Evolutionary conservation across 1,284 basidiomycete species (phyloP).

Genomic region (Cutaneotrichosporon dermatis): DNA sequence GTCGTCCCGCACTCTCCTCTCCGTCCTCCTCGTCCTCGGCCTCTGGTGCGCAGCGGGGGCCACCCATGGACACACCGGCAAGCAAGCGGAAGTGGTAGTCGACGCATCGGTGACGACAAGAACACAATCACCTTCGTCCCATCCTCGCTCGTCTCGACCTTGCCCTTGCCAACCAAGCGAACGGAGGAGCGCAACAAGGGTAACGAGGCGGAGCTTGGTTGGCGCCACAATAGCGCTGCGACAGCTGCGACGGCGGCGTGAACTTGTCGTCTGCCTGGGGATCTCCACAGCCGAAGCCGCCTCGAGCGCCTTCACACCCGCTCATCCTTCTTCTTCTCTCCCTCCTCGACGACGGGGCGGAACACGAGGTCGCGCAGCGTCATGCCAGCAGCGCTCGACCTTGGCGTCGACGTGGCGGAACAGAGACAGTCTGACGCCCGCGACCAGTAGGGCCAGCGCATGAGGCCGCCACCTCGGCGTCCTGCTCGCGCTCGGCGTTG

Average conservation of each 20-base stretch:
- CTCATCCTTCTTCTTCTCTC: slow-evolving; percentile 17
- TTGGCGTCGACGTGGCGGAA: slow-evolving; percentile 95
- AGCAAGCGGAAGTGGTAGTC: slow-evolving; percentile 95
- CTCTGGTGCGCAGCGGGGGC: slow-evolving; percentile 32
- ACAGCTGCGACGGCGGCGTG: slow-evolving; percentile 87
- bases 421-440: slow-evolving; percentile 81
- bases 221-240: slow-evolving; percentile 95
- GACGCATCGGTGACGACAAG: slow-evolving; percentile 96
- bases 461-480: slow-evolving; percentile 51
- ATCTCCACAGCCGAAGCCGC: slow-evolving; percentile 17
- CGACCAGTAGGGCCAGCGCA: slow-evolving; percentile 62
- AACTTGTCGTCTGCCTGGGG: slow-evolving; percentile 56
- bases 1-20: slow-evolving; percentile 15
- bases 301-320: slow-evolving; percentile 25
- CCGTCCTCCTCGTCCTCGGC: slow-evolving; percentile 31
- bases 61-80: slow-evolving; percentile 69
- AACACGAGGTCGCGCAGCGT: slow-evolving; percentile 59
- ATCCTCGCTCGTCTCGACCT: slow-evolving; percentile 24
- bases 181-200: slow-evolving; percentile 78
- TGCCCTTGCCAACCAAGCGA: slow-evolving; percentile 59
- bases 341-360: slow-evolving; percentile 28
- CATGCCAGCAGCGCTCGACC: slow-evolving; percentile 89
- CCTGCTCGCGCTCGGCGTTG: slow-evolving; percentile 65
- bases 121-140: slow-evolving; percentile 78
- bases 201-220: slow-evolving; percentile 86